Conservation (phyloP, 805 yeast genomes). For the Candida tibetensis region DNA sequence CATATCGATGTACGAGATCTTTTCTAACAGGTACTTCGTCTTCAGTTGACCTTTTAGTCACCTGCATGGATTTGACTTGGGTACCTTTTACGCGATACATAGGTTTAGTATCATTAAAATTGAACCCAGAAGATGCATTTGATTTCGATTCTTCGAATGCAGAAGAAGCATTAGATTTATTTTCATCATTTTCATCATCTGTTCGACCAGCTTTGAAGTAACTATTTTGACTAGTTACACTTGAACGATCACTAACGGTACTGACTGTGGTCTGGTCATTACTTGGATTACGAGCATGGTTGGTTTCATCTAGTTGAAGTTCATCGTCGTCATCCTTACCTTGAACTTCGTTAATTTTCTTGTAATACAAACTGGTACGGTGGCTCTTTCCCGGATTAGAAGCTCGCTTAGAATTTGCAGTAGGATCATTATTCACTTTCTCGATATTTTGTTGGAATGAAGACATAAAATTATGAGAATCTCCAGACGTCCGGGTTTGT, state of each 20-base stretch:
- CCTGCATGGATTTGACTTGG: slow-evolving; percentile 3
- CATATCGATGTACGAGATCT: slow-evolving; percentile 18
- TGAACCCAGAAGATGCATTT: slow-evolving; percentile 8
- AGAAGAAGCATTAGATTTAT: slow-evolving; percentile 5
- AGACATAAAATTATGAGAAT: slow-evolving; percentile 38
- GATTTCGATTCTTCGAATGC: slow-evolving; percentile 3
- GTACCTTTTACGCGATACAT: slow-evolving; percentile 11
- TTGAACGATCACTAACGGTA: slow-evolving; percentile 25
- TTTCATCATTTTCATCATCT: background rate
- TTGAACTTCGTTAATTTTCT: slow-evolving; percentile 26
- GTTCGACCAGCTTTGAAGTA: background rate
- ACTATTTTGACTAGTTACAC: slow-evolving; percentile 17
- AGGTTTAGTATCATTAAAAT: slow-evolving; percentile 7
- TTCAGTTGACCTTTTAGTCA: background rate
- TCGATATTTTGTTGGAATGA: slow-evolving; percentile 39
- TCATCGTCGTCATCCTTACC: slow-evolving; percentile 8
- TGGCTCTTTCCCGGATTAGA: slow-evolving; percentile 7
- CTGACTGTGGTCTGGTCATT: slow-evolving; percentile 19
- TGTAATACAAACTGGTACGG: slow-evolving; percentile 31
- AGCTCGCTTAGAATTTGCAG: slow-evolving; percentile 2
- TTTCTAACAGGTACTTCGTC: slow-evolving; percentile 26
- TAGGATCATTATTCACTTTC: slow-evolving; percentile 19
- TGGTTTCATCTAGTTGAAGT: background rate
- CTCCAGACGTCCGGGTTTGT: slow-evolving; percentile 34
- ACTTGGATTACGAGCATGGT: slow-evolving; percentile 1